Base-by-base conservation (phyloP, 176 grass and related monocot species). In the Calamus simplicifolius region DNA sequence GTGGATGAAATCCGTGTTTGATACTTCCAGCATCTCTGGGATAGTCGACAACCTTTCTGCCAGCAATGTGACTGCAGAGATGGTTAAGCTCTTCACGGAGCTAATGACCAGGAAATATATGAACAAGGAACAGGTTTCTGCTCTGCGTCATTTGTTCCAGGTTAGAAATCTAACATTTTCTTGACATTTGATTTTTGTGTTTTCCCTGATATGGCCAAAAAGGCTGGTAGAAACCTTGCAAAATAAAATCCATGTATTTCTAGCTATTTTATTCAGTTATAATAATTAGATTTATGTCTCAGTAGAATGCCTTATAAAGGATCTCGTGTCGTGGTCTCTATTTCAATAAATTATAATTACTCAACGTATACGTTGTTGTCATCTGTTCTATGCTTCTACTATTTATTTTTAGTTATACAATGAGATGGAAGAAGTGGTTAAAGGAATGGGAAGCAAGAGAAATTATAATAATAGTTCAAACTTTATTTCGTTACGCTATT, bases 91-190 rank as follows among this genome's bases (percentile, higher is more conserved):
- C 48, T 97, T 97, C 71, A 76, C 38, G 67, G 81, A 90, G 67
- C 69, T 97, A 48, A 85, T 72, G 72, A 23, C 67, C 17, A 69
- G 56, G 69, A 88, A 80, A 62, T 97, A 75, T 83, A 74, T 97
- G 27, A 88, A 52, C 67, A 69, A 97, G 74, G 84, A 85, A 19
- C 83, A 91, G 5, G 66, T 97, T 65, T 50, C 68, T 49, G 54
- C 58, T 85, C 56, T 97, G 48, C 80, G 88, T 75, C 82, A 88
- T 50, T 77, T 97, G 74, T 88, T 97, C 53, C 92, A 90, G 92
- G 92, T 97, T 50, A 29, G 65, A 43, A 43, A 43, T 43, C 35
- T 43, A 43, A 43, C 80, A 29, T 64, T 70, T 18, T 57, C 53
- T 71, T 26, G 52, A 51, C 29, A 25, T 50, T 56, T 62, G 26